Evolutionary conservation across 192 early-diverging fungal genomes (phyloP).

Genomic region (Linnemannia elongata): DNA sequence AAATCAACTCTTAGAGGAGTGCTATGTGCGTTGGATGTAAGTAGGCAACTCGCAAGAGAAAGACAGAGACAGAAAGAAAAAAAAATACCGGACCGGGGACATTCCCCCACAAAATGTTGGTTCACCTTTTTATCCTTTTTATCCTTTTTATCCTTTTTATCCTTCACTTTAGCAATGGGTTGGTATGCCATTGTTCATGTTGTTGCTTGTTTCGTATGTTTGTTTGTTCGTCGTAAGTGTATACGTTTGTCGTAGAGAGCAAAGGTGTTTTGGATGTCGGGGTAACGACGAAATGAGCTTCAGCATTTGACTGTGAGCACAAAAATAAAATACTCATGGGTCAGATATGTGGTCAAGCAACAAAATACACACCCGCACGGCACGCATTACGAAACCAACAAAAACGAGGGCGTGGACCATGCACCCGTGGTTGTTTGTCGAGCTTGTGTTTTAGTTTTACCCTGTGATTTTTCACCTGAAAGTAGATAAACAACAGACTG

Average conservation of each 20-base stretch:
- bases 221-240: background rate
- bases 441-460: background rate
- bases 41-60: background rate
- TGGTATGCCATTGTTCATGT: background rate
- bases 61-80: background rate
- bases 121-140: background rate
- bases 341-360: background rate
- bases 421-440: conserved; percentile 1
- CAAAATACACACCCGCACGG: background rate
- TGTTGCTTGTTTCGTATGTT: background rate
- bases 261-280: background rate
- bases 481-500: conserved; percentile 5
- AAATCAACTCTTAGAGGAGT: background rate
- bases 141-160: conserved; percentile 1
- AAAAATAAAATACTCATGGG: background rate
- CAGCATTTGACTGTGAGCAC: background rate
- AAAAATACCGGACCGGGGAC: background rate
- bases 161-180: background rate
- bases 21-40: background rate
- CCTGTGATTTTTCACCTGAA: conserved; percentile 49
- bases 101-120: background rate
- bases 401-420: conserved; percentile 6
- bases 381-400: background rate
- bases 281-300: background rate
- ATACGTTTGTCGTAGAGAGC: background rate